phyloP scores from a whole-genome alignment of 1,284 basidiomycete species.

The Chondrostereum purpureum region DNA sequence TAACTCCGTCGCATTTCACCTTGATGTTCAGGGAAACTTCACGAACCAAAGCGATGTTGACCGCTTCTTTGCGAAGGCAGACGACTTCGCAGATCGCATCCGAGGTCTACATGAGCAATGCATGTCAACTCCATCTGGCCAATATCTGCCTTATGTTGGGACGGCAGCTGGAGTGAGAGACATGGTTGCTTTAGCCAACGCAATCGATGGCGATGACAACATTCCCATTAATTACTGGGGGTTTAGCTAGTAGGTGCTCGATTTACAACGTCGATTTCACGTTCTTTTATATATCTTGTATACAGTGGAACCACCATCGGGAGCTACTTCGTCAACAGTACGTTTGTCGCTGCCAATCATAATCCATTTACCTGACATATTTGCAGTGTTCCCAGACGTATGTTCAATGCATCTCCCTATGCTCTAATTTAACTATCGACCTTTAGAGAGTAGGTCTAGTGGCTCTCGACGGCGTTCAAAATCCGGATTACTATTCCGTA shows the following conservation, averaged over 20 bases:
- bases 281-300: too few species aligned
- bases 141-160: neutral
- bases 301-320: neutral
- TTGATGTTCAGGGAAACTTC: slow-evolving; percentile 1
- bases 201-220: neutral
- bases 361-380: neutral
- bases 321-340: neutral
- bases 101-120: neutral
- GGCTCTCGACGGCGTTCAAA: neutral
- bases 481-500: neutral
- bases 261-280: too few species aligned
- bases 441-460: neutral
- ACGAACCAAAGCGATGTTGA: neutral
- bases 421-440: neutral
- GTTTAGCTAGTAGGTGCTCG: slow-evolving; percentile 3
- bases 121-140: neutral
- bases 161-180: slow-evolving; percentile 1
- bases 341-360: neutral
- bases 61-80: neutral
- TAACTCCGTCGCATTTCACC: neutral
- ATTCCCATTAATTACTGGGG: slow-evolving; percentile 1
- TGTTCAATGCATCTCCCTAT: neutral
- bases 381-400: neutral
- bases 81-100: neutral
- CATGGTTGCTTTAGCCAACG: neutral